Conservation (phyloP, 1,139 yeast genomes). For the Pichiaceae sp. region DNA sequence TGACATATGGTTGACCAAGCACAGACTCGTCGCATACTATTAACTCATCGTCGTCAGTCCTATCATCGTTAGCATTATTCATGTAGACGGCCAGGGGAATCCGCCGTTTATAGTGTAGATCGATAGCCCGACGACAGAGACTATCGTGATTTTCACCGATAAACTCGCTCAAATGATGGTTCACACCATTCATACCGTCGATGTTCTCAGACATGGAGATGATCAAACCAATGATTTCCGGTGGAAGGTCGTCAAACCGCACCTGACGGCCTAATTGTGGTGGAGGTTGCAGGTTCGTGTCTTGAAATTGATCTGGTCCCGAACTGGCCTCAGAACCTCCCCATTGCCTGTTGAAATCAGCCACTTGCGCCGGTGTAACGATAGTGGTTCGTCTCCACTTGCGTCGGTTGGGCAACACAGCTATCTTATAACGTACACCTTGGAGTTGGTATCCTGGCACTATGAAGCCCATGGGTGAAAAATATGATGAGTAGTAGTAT, state of each 20-base stretch:
- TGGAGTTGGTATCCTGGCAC: neutral
- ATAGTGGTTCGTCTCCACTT: neutral
- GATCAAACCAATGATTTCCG: constrained; percentile 11
- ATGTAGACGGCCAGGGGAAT: neutral
- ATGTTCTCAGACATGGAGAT: constrained; percentile 10
- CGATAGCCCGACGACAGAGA: constrained; percentile 1
- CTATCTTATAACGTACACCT: too few relatives aligned
- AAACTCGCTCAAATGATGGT: constrained; percentile 7
- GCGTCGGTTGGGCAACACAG: too few relatives aligned
- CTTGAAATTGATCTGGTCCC: too few relatives aligned
- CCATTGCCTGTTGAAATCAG: neutral
- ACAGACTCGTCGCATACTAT: constrained; percentile 4
- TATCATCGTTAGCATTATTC: neutral
- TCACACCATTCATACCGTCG: constrained; percentile 3
- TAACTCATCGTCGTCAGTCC: neutral
- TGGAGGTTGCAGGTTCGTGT: too few relatives aligned
- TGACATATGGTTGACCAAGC: constrained; percentile 5
- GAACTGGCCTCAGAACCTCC: too few relatives aligned
- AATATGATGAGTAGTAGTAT: too few relatives aligned
- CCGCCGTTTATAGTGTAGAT: neutral
- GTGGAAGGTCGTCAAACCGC: constrained; percentile 6
- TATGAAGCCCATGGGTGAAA: neutral
- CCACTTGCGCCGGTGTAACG: neutral
- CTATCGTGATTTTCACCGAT: constrained; percentile 5
- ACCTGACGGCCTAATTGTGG: too few relatives aligned